Evolutionary conservation across 2,329 filamentous ascomycete species (phyloP).

Genomic region (Pyrenochaeta sp.): DNA sequence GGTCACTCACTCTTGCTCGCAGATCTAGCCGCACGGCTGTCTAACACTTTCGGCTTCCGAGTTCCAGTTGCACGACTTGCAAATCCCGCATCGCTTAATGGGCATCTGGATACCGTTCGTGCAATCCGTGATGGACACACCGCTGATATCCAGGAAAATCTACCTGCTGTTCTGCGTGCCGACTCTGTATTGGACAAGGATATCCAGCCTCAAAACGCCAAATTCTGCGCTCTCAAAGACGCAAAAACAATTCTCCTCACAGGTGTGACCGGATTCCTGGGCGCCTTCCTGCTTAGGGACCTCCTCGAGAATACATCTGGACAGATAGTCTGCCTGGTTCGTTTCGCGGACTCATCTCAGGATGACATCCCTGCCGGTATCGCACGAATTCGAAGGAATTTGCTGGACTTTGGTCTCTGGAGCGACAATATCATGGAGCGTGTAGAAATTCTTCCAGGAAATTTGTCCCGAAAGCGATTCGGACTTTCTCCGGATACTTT

Average conservation of each 20-base stretch:
- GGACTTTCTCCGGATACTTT: conserved; percentile 73
- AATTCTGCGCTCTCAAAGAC: conserved; percentile 66
- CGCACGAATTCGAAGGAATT: conserved; percentile 75
- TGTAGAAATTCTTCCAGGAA: conserved; percentile 77
- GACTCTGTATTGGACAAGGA: conserved; percentile 74
- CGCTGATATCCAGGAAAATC: conserved; percentile 76
- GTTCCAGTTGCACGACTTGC: conserved; percentile 75
- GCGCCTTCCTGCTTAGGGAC: conserved; percentile 75
- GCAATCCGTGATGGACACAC: conserved; percentile 75
- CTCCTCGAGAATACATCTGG: conserved; percentile 73
- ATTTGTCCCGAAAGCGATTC: conserved; percentile 72
- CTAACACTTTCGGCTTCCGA: conserved; percentile 74
- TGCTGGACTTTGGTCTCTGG: conserved; percentile 82
- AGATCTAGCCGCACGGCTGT: conserved; percentile 74
- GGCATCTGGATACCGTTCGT: conserved; percentile 75
- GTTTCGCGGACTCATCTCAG: conserved; percentile 71
- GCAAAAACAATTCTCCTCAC: conserved; percentile 75
- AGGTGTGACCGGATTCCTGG: conserved; percentile 78
- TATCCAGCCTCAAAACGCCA: conserved; percentile 65
- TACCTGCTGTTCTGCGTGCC: conserved; percentile 72
- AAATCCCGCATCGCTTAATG: conserved; percentile 73
- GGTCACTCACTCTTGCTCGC: conserved; percentile 82
- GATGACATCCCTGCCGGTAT: conserved; percentile 72
- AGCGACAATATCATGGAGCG: conserved; percentile 78
- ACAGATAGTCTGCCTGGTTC: conserved; percentile 75